Percentiles rank a stretch among this genome's conserved stretches.
phyloP scores from a whole-genome alignment of 2,329 filamentous ascomycete genomes.

The Neonectria ditissima region DNA sequence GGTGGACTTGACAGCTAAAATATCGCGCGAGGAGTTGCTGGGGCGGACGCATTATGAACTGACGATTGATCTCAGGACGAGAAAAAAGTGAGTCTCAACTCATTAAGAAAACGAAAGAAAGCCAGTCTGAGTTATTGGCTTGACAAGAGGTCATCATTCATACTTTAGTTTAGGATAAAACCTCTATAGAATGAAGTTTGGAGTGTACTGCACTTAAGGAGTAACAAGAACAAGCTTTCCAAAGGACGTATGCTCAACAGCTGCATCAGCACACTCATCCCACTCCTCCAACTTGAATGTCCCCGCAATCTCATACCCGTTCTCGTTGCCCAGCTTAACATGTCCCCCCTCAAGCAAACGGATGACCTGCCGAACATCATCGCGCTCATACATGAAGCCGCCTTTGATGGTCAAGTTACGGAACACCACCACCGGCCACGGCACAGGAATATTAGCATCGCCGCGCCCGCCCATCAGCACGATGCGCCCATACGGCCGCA shows the following conservation, averaged over 20 bases:
- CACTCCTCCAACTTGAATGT: slow-evolving; percentile 32
- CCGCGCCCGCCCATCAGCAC: slow-evolving; percentile 46
- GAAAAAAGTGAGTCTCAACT: too few species aligned
- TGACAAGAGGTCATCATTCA: too few species aligned
- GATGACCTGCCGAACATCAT: slow-evolving; percentile 30
- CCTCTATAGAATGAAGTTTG: too few species aligned
- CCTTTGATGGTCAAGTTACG: slow-evolving; percentile 53
- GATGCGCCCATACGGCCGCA: slow-evolving; percentile 46
- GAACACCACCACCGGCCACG: slow-evolving; percentile 40
- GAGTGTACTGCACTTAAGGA: slow-evolving; percentile 7
- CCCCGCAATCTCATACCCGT: slow-evolving; percentile 28
- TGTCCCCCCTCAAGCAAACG: slow-evolving; percentile 28
- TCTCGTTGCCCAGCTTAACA: slow-evolving; percentile 30
- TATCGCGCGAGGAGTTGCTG: slow-evolving; percentile 26
- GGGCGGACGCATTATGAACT: slow-evolving; percentile 37
- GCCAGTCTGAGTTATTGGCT: too few species aligned
- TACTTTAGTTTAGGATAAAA: too few species aligned
- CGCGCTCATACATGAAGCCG: slow-evolving; percentile 55
- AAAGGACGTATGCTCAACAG: slow-evolving; percentile 30
- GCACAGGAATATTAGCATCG: slow-evolving; percentile 41
- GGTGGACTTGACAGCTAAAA: slow-evolving; percentile 15
- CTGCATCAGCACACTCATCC: slow-evolving; percentile 30
- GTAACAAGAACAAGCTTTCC: slow-evolving; percentile 28
- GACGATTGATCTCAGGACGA: slow-evolving; percentile 18
- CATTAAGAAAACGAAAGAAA: too few species aligned